These are phyloP conservation scores for Saccharomyces eubayanus DNA, from an alignment of 805 yeast genomes.

Conservation along the genomic window DNA sequence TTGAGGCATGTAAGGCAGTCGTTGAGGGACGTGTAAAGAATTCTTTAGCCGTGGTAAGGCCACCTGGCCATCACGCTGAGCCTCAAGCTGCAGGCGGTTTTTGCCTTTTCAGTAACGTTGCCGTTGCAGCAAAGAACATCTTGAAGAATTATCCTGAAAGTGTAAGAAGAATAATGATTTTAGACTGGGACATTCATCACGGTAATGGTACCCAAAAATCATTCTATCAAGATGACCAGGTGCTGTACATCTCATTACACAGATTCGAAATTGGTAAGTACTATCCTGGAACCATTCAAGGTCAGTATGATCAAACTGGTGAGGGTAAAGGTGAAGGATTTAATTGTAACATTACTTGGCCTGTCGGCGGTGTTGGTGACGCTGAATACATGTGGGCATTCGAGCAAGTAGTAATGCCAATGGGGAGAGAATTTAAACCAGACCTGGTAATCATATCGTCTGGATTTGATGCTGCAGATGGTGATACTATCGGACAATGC, in stretches of 20 bases:
- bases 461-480: slow-evolving; percentile 98
- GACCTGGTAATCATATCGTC: slow-evolving; percentile 88
- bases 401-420: slow-evolving; percentile 75
- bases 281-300: slow-evolving; percentile 89
- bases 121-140: slow-evolving; percentile 88
- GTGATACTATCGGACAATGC: slow-evolving; percentile 94
- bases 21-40: slow-evolving; percentile 88
- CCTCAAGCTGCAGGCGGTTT: slow-evolving; percentile 97
- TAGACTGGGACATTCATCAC: slow-evolving; percentile 99
- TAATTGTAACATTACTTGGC: slow-evolving; percentile 91
- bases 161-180: slow-evolving; percentile 69
- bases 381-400: slow-evolving; percentile 94
- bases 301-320: slow-evolving; percentile 75
- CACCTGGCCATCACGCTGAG: slow-evolving; percentile 99
- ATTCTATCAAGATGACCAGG: slow-evolving; percentile 81
- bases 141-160: slow-evolving; percentile 79
- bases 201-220: slow-evolving; percentile 98
- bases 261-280: slow-evolving; percentile 86
- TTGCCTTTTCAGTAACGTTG: slow-evolving; percentile 91
- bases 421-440: slow-evolving; percentile 81
- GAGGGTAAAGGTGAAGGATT: slow-evolving; percentile 81
- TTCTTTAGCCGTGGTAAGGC: slow-evolving; percentile 89
- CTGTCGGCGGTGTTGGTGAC: slow-evolving; percentile 82
- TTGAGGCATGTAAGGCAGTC: slow-evolving; percentile 92
- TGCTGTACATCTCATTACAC: slow-evolving; percentile 83